Evolutionary conservation across 2,329 filamentous ascomycete species (phyloP), one percentile per base, ranked within the genome.

Genomic region (Fusarium illudens): DNA sequence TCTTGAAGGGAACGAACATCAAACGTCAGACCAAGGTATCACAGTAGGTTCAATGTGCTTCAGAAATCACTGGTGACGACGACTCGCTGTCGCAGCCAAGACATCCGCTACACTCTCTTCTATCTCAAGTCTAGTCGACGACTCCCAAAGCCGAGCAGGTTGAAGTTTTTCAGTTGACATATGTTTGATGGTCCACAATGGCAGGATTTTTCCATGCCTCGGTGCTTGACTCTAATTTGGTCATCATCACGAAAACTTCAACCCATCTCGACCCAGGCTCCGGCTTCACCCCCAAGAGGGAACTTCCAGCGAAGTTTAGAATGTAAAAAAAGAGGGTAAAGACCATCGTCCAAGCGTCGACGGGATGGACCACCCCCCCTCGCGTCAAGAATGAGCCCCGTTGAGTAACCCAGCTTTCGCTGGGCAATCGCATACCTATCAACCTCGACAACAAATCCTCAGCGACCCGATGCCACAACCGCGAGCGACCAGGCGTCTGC

Each of bases 351-450:
- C 49, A 48, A 70, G 42, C 55, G 58, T 58, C 37, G 56, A 71
- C 65, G 70, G 65, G 61, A 66, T 68, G 32, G 39, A 44, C 39
- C 20, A 50, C 62, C 32, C 82, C 92, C 91, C 92, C 93, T 97
- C 94, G 94, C 92, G 87, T 94, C 95, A 92, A 97, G 93, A 97
- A 97, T 98, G 94, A 97, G 95, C 95, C 95, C 95, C 95, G 97
- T 98, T 94, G 94, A 97, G 95, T 98, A 96, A 97, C 92, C 86
- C 82, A 79, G 82, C 73, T 75, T 73, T 78, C 72, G 65, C 76
- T 73, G 78, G 83, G 92, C 93, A 97, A 97, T 97, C 95, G 94
- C 95, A 97, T 98, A 90, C 91, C 95, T 97, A 89, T 97, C 86
- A 88, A 92, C 86, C 91, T 89, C 90, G 95, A 97, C 95, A 91